phyloP scores from a whole-genome alignment of 805 yeast genomes.

The Starmerella apicola region DNA sequence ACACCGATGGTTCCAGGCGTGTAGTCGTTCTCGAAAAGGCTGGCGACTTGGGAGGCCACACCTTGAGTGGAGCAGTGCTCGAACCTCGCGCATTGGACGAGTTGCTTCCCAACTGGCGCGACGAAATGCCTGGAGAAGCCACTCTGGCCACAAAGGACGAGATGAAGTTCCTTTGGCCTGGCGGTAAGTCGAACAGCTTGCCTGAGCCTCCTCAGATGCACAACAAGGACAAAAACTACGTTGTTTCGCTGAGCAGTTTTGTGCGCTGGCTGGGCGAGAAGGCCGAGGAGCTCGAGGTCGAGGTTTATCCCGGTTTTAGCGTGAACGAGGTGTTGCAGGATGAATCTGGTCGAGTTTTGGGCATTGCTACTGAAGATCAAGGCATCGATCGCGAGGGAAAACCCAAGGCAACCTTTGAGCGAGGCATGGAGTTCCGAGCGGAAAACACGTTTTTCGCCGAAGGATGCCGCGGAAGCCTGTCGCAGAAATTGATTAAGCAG shows the following conservation, averaged over 20 bases:
- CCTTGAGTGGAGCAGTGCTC: slow-evolving; percentile 83
- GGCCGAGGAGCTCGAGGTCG: slow-evolving; percentile 91
- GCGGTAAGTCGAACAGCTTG: slow-evolving; percentile 48
- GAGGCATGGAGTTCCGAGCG: slow-evolving; percentile 96
- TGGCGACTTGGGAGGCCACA: slow-evolving; percentile 85
- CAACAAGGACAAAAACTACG: slow-evolving; percentile 69
- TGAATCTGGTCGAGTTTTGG: slow-evolving; percentile 47
- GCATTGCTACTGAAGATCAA: slow-evolving; percentile 90
- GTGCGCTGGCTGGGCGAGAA: slow-evolving; percentile 70
- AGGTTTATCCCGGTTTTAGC: slow-evolving; percentile 79
- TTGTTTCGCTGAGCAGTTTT: slow-evolving; percentile 71
- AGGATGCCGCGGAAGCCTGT: slow-evolving; percentile 95
- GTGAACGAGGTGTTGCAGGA: slow-evolving; percentile 68
- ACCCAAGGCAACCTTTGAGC: slow-evolving; percentile 75
- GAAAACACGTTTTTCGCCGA: slow-evolving; percentile 83
- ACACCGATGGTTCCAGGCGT: slow-evolving; percentile 53
- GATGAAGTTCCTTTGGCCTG: slow-evolving; percentile 51
- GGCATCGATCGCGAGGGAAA: slow-evolving; percentile 66
- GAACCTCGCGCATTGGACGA: slow-evolving; percentile 85
- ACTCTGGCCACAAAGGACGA: slow-evolving; percentile 67
- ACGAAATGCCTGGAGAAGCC: slow-evolving; percentile 41
- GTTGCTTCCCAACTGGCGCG: slow-evolving; percentile 53
- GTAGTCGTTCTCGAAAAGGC: slow-evolving; percentile 89
- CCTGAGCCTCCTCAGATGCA: slow-evolving; percentile 92
- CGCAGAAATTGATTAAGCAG: slow-evolving; percentile 61